These are phyloP conservation scores for Coelastrella sp. DNA, from an alignment of 139 green algal species.

Conservation along the genomic window DNA sequence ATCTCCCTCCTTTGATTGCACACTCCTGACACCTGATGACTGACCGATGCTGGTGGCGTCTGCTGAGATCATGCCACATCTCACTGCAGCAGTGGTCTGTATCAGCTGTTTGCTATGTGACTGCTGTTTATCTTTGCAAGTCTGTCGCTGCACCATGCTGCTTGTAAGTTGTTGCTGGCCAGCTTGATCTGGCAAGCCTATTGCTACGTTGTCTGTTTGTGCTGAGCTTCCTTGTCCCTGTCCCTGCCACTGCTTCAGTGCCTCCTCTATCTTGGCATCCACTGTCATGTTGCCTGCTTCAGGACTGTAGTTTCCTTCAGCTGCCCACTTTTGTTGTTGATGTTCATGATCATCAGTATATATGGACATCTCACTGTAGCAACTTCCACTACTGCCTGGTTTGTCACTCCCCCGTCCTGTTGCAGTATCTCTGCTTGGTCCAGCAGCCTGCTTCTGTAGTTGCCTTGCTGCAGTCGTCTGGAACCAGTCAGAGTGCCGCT, in stretches of 20 bases:
- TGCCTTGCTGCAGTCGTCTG: too few species aligned
- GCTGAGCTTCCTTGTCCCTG: not conserved
- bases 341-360: not conserved
- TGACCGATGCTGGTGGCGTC: not conserved
- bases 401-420: too few species aligned
- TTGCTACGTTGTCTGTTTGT: not conserved
- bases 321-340: too few species aligned
- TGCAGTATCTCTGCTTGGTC: too few species aligned
- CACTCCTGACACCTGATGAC: not conserved
- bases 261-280: not conserved
- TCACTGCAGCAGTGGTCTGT: too few species aligned
- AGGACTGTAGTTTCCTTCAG: not conserved
- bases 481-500: too few species aligned
- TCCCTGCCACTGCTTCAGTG: not conserved
- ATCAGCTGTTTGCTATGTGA: too few species aligned
- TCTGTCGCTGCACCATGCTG: not conserved
- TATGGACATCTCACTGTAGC: conserved; percentile 7
- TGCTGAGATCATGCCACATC: too few species aligned
- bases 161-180: not conserved
- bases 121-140: too few species aligned
- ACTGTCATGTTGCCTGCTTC: not conserved
- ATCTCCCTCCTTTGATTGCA: not conserved
- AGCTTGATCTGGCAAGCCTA: not conserved
- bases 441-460: too few species aligned
- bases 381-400: not conserved